Base-by-base conservation (phyloP, 345 rosid genomes). In the Moricandia arvensis region DNA sequence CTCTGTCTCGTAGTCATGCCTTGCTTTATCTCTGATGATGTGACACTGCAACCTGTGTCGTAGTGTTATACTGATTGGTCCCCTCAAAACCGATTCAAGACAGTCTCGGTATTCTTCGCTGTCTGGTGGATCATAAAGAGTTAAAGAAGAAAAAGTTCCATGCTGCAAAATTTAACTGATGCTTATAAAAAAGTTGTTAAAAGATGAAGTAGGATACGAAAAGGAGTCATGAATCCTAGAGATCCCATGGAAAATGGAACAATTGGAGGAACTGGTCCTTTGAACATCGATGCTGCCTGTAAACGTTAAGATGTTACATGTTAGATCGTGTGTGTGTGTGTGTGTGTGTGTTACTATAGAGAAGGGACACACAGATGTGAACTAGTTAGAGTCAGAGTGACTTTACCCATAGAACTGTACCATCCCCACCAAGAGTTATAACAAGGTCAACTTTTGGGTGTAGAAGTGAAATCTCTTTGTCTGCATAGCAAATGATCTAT, bases 381-480 rank as follows among this genome's bases (percentile, higher is more conserved):
- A 30, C 27, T 71, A 59, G 41, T 38, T 10, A 41, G 58, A 24
- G 53, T 18, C 16, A 24, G 10, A 53, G 54, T 66, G 55, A 75
- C 90, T 16, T 66, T 88, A 96, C 99, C 98, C 99, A 96, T 47
- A 96, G 91, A 59, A 96, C 98, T 34, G 99, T 96, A 70, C 99
- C 99, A 84, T 96, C 99, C n/a, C 99, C 99, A 76, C 99, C 99
- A 79, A 96, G 99, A 72, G 99, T 93, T 65, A 91, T 87, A 41
- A 96, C 93, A 71, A 96, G 91, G 83, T 96, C 99, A 75, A 96
- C 93, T 79, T 91, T 86, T 35, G 88, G 76, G 82, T 93, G 98
- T 72, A 96, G 87, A 38, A 65, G 88, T 57, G 65, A 80, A 79
- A 96, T 81, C 75, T 93, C 96, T 62, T 77, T 67, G 63, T 93